A percentile compares a stretch with the other conserved stretches of the same genome.
Conservation (phyloP, 1,284 basidiomycete species). For the Rhodofomes roseus region DNA sequence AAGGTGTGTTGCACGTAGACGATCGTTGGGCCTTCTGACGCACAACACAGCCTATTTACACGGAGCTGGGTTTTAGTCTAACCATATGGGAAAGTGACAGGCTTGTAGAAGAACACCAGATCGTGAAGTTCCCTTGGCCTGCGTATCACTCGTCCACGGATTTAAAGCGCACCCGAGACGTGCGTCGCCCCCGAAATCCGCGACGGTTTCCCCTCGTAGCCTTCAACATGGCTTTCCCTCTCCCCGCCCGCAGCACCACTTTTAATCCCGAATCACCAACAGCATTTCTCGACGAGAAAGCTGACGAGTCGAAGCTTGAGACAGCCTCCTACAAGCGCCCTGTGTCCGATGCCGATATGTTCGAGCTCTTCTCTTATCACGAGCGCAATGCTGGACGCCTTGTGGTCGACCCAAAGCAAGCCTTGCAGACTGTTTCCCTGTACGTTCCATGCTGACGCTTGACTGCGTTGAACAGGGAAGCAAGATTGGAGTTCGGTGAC, state of each 20-base stretch:
- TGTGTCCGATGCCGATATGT: background rate
- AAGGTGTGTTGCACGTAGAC: background rate
- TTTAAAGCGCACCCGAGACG: background rate
- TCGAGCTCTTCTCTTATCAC: slow-evolving; percentile 47
- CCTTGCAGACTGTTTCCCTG: background rate
- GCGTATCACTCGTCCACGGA: background rate
- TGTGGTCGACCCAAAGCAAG: slow-evolving; percentile 56
- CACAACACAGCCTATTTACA: background rate
- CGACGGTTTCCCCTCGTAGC: background rate
- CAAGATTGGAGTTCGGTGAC: slow-evolving; percentile 49
- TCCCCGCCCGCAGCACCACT: background rate
- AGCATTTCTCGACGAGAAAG: background rate
- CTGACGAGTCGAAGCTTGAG: background rate
- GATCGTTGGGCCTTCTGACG: background rate
- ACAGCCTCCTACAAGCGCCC: background rate
- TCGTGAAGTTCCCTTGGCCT: background rate
- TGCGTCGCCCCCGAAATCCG: background rate
- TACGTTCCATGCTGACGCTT: background rate
- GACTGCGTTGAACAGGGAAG: slow-evolving; percentile 40
- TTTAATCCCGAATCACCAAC: background rate
- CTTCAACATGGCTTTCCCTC: slow-evolving; percentile 1
- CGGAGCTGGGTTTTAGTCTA: background rate
- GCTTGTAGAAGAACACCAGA: background rate
- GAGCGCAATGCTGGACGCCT: slow-evolving; percentile 54
- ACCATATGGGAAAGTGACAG: slow-evolving; percentile 2